Evolutionary conservation across 495 filamentous ascomycete species (phyloP).

Genomic region (Penicillium cinerascens): DNA sequence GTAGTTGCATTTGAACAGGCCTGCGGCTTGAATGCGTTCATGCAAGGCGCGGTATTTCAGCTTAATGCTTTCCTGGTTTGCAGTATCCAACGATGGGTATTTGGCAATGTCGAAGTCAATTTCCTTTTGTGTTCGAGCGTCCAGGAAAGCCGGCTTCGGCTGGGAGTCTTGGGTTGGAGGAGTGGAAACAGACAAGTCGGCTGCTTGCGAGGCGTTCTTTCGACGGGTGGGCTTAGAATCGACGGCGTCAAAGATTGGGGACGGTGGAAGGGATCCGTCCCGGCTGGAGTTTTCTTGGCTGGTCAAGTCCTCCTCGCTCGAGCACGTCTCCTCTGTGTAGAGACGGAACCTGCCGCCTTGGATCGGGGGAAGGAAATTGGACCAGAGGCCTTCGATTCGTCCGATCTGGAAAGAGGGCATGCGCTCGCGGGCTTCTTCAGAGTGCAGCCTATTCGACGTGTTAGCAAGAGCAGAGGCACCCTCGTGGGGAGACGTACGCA

Average conservation of each 20-base stretch:
- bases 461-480: neutral
- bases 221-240: slow-evolving; percentile 36
- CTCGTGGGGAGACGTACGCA: slow-evolving; percentile 56
- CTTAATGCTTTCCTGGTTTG: slow-evolving; percentile 74
- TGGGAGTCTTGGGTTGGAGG: slow-evolving; percentile 23
- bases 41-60: slow-evolving; percentile 75
- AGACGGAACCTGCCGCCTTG: slow-evolving; percentile 83
- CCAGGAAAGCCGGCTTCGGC: slow-evolving; percentile 60
- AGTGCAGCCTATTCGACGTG: slow-evolving; percentile 65
- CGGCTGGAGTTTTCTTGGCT: slow-evolving; percentile 30
- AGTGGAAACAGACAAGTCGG: slow-evolving; percentile 34
- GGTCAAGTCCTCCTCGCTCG: slow-evolving; percentile 37
- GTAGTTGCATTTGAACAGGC: slow-evolving; percentile 86
- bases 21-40: slow-evolving; percentile 65
- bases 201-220: slow-evolving; percentile 27
- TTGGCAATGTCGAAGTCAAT: slow-evolving; percentile 72
- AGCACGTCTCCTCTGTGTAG: slow-evolving; percentile 37
- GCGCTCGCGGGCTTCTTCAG: slow-evolving; percentile 64
- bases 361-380: slow-evolving; percentile 86
- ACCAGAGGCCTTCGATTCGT: slow-evolving; percentile 74
- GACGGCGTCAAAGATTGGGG: slow-evolving; percentile 62
- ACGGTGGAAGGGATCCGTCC: slow-evolving; percentile 41
- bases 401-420: slow-evolving; percentile 88
- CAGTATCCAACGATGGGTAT: slow-evolving; percentile 75
- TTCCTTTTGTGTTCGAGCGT: slow-evolving; percentile 69